Percentiles rank a stretch among this genome's conserved stretches.
Evolutionary conservation across 2,329 filamentous ascomycete genomes (phyloP).

Genomic region (Trichoderma asperellum): DNA sequence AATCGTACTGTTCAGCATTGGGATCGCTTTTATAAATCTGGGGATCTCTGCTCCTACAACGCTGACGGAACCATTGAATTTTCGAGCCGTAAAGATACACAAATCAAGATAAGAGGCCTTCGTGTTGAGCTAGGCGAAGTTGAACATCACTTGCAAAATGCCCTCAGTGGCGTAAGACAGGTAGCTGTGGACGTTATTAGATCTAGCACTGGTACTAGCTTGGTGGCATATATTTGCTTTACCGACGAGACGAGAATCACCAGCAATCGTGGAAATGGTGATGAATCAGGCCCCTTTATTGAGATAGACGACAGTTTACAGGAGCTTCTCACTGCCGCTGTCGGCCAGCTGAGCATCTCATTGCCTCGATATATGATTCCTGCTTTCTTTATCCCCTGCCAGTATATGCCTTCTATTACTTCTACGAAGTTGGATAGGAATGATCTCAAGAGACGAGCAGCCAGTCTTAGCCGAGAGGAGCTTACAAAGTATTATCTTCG

Average conservation of each 20-base stretch:
- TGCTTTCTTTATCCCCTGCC: constrained; percentile 32
- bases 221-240: constrained; percentile 27
- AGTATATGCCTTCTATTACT: constrained; percentile 32
- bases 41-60: constrained; percentile 25
- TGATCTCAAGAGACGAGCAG: not conserved
- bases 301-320: constrained; percentile 22
- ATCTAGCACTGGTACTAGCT: not conserved
- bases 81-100: constrained; percentile 18
- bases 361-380: constrained; percentile 34
- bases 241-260: constrained; percentile 16
- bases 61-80: constrained; percentile 25
- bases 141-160: constrained; percentile 24
- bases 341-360: constrained; percentile 23
- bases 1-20: not conserved
- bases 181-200: constrained; percentile 24
- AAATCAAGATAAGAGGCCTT: constrained; percentile 24
- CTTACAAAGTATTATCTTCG: constrained; percentile 22
- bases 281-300: constrained; percentile 27
- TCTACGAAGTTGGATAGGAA: constrained; percentile 33
- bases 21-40: constrained; percentile 27
- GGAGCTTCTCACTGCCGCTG: constrained; percentile 30
- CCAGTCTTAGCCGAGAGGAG: not conserved
- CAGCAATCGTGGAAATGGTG: not conserved
- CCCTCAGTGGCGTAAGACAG: constrained; percentile 1
- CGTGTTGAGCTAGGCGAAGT: constrained; percentile 29